Percentiles rank a stretch among this genome's conserved stretches.
Evolutionary conservation across 192 early-diverging fungal species (phyloP).

Genomic region (Coemansia sp.): DNA sequence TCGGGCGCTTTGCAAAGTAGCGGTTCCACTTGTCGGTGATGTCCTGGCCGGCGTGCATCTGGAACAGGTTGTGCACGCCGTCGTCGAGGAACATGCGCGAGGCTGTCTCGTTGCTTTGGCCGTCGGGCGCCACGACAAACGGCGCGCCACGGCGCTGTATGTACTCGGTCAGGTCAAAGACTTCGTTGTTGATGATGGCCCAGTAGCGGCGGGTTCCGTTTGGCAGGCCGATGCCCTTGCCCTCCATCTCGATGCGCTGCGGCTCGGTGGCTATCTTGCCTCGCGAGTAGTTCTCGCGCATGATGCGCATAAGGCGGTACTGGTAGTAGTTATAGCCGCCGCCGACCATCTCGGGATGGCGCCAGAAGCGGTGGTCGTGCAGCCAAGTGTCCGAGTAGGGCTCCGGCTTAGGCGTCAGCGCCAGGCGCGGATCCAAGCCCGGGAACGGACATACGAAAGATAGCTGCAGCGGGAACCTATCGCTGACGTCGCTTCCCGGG

Average conservation of each 20-base stretch:
- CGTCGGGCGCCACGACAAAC: slow-evolving; percentile 48
- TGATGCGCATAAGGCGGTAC: slow-evolving; percentile 59
- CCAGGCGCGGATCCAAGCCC: slow-evolving; percentile 54
- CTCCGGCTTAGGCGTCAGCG: slow-evolving; percentile 50
- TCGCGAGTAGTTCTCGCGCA: slow-evolving; percentile 64
- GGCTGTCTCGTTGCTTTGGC: slow-evolving; percentile 36
- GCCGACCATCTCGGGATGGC: slow-evolving; percentile 50
- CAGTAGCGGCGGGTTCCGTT: slow-evolving; percentile 50
- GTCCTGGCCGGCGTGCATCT: slow-evolving; percentile 61
- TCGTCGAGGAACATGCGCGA: slow-evolving; percentile 63
- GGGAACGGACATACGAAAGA: slow-evolving; percentile 57
- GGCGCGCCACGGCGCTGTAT: slow-evolving; percentile 56
- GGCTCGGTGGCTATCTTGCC: slow-evolving; percentile 64
- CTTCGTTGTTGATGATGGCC: slow-evolving; percentile 65
- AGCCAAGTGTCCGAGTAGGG: slow-evolving; percentile 62
- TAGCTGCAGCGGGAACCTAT: slow-evolving; percentile 69
- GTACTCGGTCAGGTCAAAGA: slow-evolving; percentile 72
- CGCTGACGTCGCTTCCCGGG: slow-evolving; percentile 63
- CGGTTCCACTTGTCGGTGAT: slow-evolving; percentile 60
- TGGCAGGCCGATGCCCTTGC: slow-evolving; percentile 46
- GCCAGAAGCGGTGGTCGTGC: slow-evolving; percentile 67
- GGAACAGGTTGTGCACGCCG: slow-evolving; percentile 62
- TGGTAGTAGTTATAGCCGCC: slow-evolving; percentile 63
- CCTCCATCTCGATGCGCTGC: slow-evolving; percentile 58
- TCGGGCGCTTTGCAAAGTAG: slow-evolving; percentile 50